Percentiles rank a stretch among this genome's conserved stretches.
These are phyloP conservation scores for Phytopythium boreale DNA, from an alignment of 352 stramenopile genomes.

Conservation along the genomic window DNA sequence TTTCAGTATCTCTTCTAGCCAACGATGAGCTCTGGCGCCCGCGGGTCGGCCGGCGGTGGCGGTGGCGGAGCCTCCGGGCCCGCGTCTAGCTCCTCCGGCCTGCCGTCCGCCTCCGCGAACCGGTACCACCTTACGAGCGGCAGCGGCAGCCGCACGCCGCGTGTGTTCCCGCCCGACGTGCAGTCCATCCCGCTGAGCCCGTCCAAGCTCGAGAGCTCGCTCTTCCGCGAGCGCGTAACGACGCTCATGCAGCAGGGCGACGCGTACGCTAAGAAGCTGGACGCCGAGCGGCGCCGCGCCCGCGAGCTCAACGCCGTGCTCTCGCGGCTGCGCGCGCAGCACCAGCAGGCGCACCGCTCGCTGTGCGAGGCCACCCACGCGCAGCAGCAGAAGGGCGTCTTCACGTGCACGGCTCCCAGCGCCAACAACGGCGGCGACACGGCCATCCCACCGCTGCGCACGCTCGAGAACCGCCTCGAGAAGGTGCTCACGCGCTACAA, in stretches of 20 bases:
- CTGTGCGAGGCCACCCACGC: conserved; percentile 48
- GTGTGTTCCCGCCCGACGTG: conserved; percentile 54
- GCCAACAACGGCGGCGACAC: conserved; percentile 15
- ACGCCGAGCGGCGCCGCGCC: conserved; percentile 50
- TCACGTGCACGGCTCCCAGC: background rate
- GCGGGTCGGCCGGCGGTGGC: background rate
- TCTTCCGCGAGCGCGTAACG: conserved; percentile 64
- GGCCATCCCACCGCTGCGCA: conserved; percentile 62
- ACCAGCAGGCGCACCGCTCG: conserved; percentile 51
- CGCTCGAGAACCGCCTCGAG: conserved; percentile 79
- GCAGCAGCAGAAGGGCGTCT: conserved; percentile 17
- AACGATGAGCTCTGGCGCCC: background rate
- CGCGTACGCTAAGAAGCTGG: conserved; percentile 65
- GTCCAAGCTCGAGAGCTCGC: conserved; percentile 66
- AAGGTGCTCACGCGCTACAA: conserved; percentile 86
- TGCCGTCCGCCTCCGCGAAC: conserved; percentile 15
- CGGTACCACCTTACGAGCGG: conserved; percentile 35
- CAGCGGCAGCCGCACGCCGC: conserved; percentile 31
- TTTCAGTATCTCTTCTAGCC: background rate
- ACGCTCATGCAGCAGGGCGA: conserved; percentile 73
- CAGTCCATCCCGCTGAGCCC: conserved; percentile 57
- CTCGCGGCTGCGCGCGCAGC: conserved; percentile 20
- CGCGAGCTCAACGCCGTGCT: conserved; percentile 42
- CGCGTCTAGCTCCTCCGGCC: background rate
- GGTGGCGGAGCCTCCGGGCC: background rate